Percentiles rank a stretch among this genome's conserved stretches.
These are phyloP conservation scores for Gossypium gossypioides DNA, from an alignment of 441 rosid genomes.

Conservation along the genomic window DNA sequence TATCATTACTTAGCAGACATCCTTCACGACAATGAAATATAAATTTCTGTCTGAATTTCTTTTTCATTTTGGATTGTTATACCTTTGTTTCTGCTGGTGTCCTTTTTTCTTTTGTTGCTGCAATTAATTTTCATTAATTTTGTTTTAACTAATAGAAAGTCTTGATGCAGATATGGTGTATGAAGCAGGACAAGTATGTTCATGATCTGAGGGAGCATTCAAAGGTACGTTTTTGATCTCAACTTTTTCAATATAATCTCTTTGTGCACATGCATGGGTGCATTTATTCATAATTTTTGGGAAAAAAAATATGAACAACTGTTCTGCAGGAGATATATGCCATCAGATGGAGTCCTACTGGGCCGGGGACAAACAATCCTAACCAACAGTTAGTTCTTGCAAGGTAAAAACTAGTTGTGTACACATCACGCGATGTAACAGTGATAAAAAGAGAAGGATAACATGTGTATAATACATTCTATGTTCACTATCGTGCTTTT, in stretches of 20 bases:
- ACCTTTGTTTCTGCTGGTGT: not conserved
- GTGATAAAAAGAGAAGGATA: not conserved
- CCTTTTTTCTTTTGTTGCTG: not conserved
- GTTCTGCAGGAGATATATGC: slow-evolving; percentile 76
- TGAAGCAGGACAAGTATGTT: slow-evolving; percentile 67
- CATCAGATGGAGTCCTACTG: slow-evolving; percentile 98
- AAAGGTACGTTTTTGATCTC: slow-evolving; percentile 36
- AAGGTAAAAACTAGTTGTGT: slow-evolving; percentile 35
- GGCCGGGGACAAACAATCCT: slow-evolving; percentile 83
- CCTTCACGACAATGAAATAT: not conserved
- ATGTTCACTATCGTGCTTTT: not conserved
- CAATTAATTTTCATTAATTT: not conserved
- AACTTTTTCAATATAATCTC: not conserved
- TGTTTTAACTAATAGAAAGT: slow-evolving; percentile 11
- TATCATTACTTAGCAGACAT: slow-evolving; percentile 1
- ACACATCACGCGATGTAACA: not conserved
- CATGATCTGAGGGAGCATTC: slow-evolving; percentile 85
- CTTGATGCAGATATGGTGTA: slow-evolving; percentile 71
- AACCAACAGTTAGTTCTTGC: slow-evolving; percentile 81
- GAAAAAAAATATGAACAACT: not conserved
- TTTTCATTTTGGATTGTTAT: not conserved
- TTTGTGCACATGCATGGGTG: not conserved
- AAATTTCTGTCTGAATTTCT: not conserved
- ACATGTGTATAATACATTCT: not conserved
- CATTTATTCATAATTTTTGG: slow-evolving; percentile 2